A percentile compares a stretch with the other conserved stretches of the same genome.
phyloP scores from a whole-genome alignment of 2,329 filamentous ascomycete species.

The Pseudogymnoascus sp. region DNA sequence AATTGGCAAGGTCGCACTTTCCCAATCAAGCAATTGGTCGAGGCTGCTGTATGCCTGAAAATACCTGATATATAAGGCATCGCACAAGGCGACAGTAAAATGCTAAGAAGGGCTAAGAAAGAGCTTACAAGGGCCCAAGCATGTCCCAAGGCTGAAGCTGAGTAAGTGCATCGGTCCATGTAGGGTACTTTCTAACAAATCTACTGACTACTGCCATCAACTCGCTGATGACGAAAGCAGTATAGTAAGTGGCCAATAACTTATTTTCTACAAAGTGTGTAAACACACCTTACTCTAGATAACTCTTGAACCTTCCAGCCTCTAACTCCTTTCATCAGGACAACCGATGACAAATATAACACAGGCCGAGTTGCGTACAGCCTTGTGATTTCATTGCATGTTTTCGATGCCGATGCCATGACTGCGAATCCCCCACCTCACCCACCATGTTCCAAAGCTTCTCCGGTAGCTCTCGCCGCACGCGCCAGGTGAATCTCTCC shows the following conservation, averaged over 20 bases:
- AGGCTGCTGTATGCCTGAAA: background rate
- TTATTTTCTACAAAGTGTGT: background rate
- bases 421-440: constrained; percentile 14
- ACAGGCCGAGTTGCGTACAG: background rate
- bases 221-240: background rate
- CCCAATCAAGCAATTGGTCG: constrained; percentile 4
- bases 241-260: constrained; percentile 5
- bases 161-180: constrained; percentile 4
- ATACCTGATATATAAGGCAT: background rate
- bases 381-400: constrained; percentile 2
- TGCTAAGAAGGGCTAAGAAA: background rate
- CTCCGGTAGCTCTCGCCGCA: constrained; percentile 75
- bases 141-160: constrained; percentile 4
- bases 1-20: constrained; percentile 9
- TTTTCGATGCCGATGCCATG: constrained; percentile 8
- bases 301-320: background rate
- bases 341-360: background rate
- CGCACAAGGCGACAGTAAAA: background rate
- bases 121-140: background rate
- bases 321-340: background rate
- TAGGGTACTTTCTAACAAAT: background rate
- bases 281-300: background rate
- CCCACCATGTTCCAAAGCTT: constrained; percentile 80
- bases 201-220: background rate
- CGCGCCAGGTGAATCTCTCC: constrained; percentile 88